phyloP scores from a whole-genome alignment of 306 rosid species.

The Herpetospermum pedunculosum region DNA sequence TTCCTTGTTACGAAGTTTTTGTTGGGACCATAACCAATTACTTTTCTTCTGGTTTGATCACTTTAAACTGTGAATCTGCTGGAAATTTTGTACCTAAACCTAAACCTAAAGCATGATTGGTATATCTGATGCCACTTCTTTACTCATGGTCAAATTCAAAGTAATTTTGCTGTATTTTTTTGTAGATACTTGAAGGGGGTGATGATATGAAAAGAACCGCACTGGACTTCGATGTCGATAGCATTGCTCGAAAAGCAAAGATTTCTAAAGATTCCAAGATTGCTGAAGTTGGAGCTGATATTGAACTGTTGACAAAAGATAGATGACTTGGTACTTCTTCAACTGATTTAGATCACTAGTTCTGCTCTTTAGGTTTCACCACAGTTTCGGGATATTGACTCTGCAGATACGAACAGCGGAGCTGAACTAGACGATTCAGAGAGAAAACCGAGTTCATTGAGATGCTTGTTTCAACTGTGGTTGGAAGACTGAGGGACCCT shows the following conservation, averaged over 20 bases:
- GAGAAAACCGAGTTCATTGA: neutral
- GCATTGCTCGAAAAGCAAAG: constrained; percentile 56
- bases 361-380: neutral
- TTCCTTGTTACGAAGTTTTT: neutral
- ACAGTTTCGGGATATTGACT: neutral
- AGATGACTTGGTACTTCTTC: constrained; percentile 16
- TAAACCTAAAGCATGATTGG: neutral
- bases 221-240: constrained; percentile 71
- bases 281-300: constrained; percentile 77
- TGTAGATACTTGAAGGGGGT: constrained; percentile 72
- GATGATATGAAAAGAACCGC: constrained; percentile 67
- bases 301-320: constrained; percentile 46
- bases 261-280: constrained; percentile 68
- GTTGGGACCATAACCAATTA: neutral
- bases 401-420: neutral
- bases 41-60: neutral
- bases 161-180: neutral
- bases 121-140: neutral
- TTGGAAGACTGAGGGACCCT: neutral
- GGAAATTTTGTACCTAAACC: neutral
- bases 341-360: constrained; percentile 4
- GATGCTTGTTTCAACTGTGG: neutral
- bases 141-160: neutral
- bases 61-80: neutral
- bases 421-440: neutral